phyloP scores from a whole-genome alignment of 2,329 filamentous ascomycete genomes.

The Penicillium freii region DNA sequence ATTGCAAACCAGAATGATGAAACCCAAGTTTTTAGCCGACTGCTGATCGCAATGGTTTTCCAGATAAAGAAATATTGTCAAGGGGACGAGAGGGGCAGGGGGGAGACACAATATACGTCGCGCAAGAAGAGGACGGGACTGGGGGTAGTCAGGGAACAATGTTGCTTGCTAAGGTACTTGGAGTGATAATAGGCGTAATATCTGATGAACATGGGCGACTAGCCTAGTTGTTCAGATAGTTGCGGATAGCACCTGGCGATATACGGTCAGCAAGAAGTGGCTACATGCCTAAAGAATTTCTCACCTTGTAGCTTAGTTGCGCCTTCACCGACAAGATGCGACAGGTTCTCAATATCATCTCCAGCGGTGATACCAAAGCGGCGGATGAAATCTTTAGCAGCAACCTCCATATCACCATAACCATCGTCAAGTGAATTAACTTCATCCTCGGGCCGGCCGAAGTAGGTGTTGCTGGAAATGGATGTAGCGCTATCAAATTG shows the following conservation, averaged over 20 bases:
- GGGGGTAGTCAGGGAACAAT: conserved; percentile 19
- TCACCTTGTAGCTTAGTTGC: conserved; percentile 76
- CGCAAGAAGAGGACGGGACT: conserved; percentile 2
- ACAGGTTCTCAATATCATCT: conserved; percentile 91
- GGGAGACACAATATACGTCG: conserved; percentile 18
- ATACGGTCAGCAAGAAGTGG: conserved; percentile 11
- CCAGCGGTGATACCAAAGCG: conserved; percentile 94
- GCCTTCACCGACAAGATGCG: conserved; percentile 78
- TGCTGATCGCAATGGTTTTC: conserved; percentile 10
- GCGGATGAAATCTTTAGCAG: conserved; percentile 92
- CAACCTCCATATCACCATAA: conserved; percentile 88
- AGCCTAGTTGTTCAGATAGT: conserved; percentile 49
- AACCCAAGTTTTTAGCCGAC: conserved; percentile 11
- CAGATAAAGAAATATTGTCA: conserved; percentile 3
- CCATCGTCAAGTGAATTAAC: conserved; percentile 63
- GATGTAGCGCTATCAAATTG: conserved; percentile 89
- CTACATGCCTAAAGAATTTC: conserved; percentile 1
- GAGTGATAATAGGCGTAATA: conserved; percentile 15
- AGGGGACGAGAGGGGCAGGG: neutral
- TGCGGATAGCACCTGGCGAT: conserved; percentile 46
- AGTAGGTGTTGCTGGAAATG: conserved; percentile 97
- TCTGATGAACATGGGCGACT: conserved; percentile 2
- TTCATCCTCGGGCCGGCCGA: conserved; percentile 87
- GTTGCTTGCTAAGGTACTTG: conserved; percentile 22
- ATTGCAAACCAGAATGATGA: conserved; percentile 9